Evolutionary conservation across 2,329 filamentous ascomycete species (phyloP).

Genomic region (Teratosphaeria nubilosa): DNA sequence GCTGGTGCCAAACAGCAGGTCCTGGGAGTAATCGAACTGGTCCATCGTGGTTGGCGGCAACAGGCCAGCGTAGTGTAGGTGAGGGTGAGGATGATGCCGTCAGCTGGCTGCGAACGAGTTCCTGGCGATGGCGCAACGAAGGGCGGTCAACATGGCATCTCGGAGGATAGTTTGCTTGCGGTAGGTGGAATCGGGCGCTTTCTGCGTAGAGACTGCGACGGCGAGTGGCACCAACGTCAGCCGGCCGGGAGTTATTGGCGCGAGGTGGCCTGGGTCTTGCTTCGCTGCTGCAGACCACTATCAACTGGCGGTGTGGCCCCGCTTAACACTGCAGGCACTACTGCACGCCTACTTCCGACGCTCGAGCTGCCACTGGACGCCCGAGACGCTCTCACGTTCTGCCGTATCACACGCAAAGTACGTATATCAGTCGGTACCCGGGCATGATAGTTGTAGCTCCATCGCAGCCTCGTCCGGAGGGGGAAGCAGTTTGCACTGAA

Average conservation of each 20-base stretch:
- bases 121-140: not conserved
- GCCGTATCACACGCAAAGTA: not conserved
- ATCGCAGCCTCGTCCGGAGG: not conserved
- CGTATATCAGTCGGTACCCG: not conserved
- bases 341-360: not conserved
- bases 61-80: not conserved
- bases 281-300: not conserved
- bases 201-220: not conserved
- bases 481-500: not conserved
- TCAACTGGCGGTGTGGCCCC: not conserved
- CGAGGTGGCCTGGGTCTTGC: not conserved
- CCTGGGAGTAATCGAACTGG: conserved; percentile 30
- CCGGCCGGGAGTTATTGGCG: not conserved
- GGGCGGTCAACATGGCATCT: not conserved
- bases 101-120: not conserved
- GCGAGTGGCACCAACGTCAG: not conserved
- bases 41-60: conserved; percentile 27
- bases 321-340: not conserved
- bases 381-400: not conserved
- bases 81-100: not conserved
- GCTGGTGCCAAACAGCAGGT: conserved; percentile 29
- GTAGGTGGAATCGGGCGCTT: not conserved
- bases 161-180: not conserved
- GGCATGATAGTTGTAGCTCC: not conserved
- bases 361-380: not conserved